A percentile compares a stretch with the other conserved stretches of the same genome.
These are phyloP conservation scores for Ophiocordyceps camponoti-saundersi DNA, from an alignment of 2,329 filamentous ascomycete species.

Conservation along the genomic window DNA sequence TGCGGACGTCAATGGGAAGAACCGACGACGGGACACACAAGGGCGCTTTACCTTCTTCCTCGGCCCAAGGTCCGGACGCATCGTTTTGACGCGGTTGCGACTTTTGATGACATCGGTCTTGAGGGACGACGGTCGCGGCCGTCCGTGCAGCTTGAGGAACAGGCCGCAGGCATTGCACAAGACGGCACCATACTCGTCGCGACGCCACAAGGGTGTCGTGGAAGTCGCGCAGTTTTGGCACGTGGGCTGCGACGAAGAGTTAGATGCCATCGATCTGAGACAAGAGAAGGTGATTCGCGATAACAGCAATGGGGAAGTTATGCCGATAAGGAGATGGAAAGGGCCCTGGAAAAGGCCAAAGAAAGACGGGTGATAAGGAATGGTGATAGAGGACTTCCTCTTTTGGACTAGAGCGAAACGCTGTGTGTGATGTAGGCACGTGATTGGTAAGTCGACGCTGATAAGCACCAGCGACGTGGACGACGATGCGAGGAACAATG, in stretches of 20 bases:
- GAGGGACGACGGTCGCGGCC: slow-evolving; percentile 81
- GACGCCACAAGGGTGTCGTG: slow-evolving; percentile 90
- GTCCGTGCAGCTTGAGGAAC: slow-evolving; percentile 91
- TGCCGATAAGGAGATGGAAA: slow-evolving; percentile 20
- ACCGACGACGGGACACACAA: background rate
- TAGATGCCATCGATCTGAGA: slow-evolving; percentile 31
- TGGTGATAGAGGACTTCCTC: slow-evolving; percentile 11
- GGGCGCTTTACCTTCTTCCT: slow-evolving; percentile 56
- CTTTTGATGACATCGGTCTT: slow-evolving; percentile 99
- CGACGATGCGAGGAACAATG: background rate
- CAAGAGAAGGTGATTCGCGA: slow-evolving; percentile 2
- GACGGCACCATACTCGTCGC: slow-evolving; percentile 88
- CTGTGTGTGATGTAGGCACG: slow-evolving; percentile 11
- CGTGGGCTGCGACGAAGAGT: slow-evolving; percentile 64
- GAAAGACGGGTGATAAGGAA: slow-evolving; percentile 16
- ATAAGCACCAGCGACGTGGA: background rate
- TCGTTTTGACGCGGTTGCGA: slow-evolving; percentile 90
- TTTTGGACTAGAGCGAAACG: slow-evolving; percentile 6
- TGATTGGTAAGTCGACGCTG: slow-evolving; percentile 9
- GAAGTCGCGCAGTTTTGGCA: slow-evolving; percentile 95
- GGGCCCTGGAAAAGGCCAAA: slow-evolving; percentile 13
- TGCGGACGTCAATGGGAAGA: background rate
- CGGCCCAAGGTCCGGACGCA: slow-evolving; percentile 57
- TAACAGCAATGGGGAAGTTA: background rate
- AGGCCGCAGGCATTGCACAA: slow-evolving; percentile 97